These are phyloP conservation scores for Escallonia rubra DNA, from an alignment of 129 eudicot genomes.

Conservation along the genomic window DNA sequence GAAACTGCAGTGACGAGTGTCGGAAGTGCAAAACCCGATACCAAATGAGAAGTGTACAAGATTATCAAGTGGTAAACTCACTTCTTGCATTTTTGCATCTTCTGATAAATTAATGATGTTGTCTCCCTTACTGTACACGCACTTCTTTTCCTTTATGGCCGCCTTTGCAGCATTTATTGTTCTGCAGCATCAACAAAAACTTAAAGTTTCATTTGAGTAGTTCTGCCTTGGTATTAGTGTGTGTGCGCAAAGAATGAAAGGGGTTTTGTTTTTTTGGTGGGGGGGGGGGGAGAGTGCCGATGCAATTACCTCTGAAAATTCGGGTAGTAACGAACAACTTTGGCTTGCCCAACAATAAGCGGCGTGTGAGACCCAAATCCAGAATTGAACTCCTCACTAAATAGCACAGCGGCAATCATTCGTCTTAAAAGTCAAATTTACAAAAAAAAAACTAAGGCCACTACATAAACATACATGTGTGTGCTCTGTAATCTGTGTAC, in stretches of 20 bases:
- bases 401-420: not conserved
- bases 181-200: conserved; percentile 38
- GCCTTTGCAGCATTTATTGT: conserved; percentile 66
- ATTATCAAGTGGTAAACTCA: conserved; percentile 29
- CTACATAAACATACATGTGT: too few species aligned
- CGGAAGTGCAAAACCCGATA: not conserved
- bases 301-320: conserved; percentile 60
- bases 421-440: too few species aligned
- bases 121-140: conserved; percentile 62
- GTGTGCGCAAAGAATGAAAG: too few species aligned
- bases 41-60: not conserved
- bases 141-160: conserved; percentile 62
- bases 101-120: conserved; percentile 57
- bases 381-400: conserved; percentile 88
- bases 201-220: not conserved
- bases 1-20: not conserved
- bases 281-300: not conserved
- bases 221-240: not conserved
- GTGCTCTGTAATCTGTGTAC: too few species aligned
- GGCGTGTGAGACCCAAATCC: conserved; percentile 98
- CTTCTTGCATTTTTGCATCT: conserved; percentile 66
- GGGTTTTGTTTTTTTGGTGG: too few species aligned
- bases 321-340: conserved; percentile 76
- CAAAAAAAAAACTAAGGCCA: too few species aligned
- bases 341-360: conserved; percentile 85